phyloP scores from a whole-genome alignment of 106 monocot species.

The Dioscorea alata region DNA sequence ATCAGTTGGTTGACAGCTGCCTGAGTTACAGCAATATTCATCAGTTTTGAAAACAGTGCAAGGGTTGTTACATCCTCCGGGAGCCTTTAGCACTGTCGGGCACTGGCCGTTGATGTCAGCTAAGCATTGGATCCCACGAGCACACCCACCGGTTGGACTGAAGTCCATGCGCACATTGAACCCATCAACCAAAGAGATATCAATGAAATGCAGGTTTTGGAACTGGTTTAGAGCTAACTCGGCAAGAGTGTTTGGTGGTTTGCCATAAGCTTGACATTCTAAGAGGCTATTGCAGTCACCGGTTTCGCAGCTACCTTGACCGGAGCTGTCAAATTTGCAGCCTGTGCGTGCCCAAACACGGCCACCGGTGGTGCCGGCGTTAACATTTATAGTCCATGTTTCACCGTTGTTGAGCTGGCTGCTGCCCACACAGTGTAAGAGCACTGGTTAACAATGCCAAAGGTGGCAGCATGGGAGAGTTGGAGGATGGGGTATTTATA shows the following conservation, averaged over 20 bases:
- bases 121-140: neutral
- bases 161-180: conserved; percentile 23
- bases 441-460: conserved; percentile 21
- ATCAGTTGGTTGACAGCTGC: conserved; percentile 16
- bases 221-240: conserved; percentile 30
- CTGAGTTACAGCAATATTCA: conserved; percentile 11
- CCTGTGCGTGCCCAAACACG: conserved; percentile 52
- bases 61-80: conserved; percentile 9
- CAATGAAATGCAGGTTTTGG: conserved; percentile 28
- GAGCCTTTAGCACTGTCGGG: conserved; percentile 17
- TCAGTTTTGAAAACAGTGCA: conserved; percentile 15
- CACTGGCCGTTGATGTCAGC: conserved; percentile 31
- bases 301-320: conserved; percentile 31
- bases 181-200: conserved; percentile 44
- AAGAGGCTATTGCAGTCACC: conserved; percentile 47
- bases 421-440: conserved; percentile 27
- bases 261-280: conserved; percentile 20
- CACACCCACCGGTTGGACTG: neutral
- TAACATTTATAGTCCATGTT: conserved; percentile 11
- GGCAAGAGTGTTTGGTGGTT: conserved; percentile 33
- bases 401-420: conserved; percentile 16
- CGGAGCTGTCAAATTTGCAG: conserved; percentile 37
- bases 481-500: neutral
- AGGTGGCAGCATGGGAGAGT: conserved; percentile 12
- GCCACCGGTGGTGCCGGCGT: conserved; percentile 12